Base-by-base conservation (phyloP, 768 basidiomycete species). In the Mrakia frigida region DNA sequence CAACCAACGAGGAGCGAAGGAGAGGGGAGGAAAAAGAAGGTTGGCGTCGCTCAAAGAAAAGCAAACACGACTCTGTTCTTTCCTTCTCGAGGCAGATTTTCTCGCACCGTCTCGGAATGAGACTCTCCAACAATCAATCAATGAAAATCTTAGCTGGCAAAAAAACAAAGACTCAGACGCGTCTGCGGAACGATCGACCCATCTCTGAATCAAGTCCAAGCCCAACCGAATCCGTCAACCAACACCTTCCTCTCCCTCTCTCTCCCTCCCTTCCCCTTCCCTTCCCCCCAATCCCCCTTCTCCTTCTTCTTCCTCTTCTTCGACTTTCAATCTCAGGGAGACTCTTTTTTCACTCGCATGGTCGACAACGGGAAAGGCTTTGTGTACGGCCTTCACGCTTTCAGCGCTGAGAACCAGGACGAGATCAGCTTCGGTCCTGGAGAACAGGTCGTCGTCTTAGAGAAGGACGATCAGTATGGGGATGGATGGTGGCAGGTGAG, bases 401-500 rank as follows among this genome's bases (percentile, higher is more conserved):
- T 98, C 80, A 80, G 84, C 6, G 95, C 97, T 4, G 94, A 99
- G 85, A 89, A 98, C 83, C 92, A 92, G 71, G 97, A 99, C 83
- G 97, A 99, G 84, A 87, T 98, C 53, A 80, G 89, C 0, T 97
- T 98, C 82, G 86, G 85, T 60, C 90, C 89, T 6, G 95, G 95
- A 2, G 93, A 98, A 79, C 86, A 88, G 74, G 93, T 98, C 80
- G 90, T 92, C 81, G 89, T 99, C 39, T 75, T 98, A 59, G 96
- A 98, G 85, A 92, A 89, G 84, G 97, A 98, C 81, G 97, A 98
- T 79, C 84, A 88, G 75, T 98, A 92, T 82, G 88, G 88, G 28
- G 97, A 99, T 83, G 97, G 96, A 25, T 98, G 97, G 97, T 98
- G 93, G 93, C 87, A 89, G 87, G 90, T 90, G 74, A 81, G 87